Percentiles rank a stretch among this genome's conserved stretches.
Conservation (phyloP, 2,329 filamentous ascomycete genomes). For the Aspergillus sojae region DNA sequence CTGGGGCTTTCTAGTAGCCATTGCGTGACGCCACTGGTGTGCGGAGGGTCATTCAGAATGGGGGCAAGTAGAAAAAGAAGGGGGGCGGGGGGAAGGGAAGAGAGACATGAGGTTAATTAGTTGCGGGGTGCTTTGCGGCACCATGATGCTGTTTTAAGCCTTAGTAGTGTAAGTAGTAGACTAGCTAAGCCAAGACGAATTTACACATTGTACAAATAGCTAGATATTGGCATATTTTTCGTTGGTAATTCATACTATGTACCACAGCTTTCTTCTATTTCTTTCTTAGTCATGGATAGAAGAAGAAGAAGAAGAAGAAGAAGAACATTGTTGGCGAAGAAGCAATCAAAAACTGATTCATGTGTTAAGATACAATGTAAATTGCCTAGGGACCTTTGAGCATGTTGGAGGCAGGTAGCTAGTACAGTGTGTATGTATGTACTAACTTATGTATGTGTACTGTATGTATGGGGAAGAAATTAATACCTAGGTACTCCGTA, state of each 20-base stretch:
- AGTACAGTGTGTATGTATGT: too few species aligned
- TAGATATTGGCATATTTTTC: neutral
- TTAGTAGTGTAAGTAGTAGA: neutral
- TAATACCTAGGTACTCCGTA: neutral
- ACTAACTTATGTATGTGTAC: neutral
- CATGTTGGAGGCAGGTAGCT: too few species aligned
- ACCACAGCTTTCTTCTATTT: neutral
- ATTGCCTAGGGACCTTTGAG: too few species aligned
- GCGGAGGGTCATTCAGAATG: constrained; percentile 29
- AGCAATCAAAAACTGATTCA: too few species aligned
- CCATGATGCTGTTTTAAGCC: constrained; percentile 10
- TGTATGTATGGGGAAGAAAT: neutral
- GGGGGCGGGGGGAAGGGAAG: neutral
- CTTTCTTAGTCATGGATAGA: too few species aligned
- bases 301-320: too few species aligned
- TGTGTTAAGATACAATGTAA: too few species aligned
- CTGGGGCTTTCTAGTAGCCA: constrained; percentile 59
- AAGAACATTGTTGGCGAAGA: too few species aligned
- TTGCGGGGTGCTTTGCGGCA: constrained; percentile 17
- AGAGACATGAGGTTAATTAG: constrained; percentile 3
- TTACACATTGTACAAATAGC: neutral
- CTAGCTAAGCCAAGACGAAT: neutral
- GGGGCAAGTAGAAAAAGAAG: constrained; percentile 1
- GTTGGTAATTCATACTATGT: neutral
- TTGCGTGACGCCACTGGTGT: constrained; percentile 20